Evolutionary conservation across 164 flowering plant species (phyloP).

Genomic region (Chimonanthus praecox): DNA sequence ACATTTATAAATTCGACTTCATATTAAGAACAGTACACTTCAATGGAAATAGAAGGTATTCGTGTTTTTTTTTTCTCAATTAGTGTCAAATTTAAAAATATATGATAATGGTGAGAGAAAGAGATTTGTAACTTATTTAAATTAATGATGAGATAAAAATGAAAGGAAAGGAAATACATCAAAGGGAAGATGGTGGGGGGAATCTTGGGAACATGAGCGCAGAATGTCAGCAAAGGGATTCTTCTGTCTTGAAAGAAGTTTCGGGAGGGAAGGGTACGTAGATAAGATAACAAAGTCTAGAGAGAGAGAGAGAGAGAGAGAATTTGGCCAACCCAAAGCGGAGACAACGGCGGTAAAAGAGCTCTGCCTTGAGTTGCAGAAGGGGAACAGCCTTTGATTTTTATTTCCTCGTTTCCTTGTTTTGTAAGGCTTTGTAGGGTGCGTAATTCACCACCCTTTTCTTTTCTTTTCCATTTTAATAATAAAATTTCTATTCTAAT

Average conservation of each 20-base stretch:
- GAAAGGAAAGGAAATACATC: too few species aligned
- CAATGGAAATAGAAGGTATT: too few species aligned
- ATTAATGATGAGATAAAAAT: too few species aligned
- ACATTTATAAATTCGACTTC: too few species aligned
- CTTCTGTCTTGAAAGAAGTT: constrained; percentile 42
- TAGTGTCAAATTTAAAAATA: too few species aligned
- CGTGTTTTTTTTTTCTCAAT: too few species aligned
- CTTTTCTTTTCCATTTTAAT: background rate
- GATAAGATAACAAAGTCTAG: background rate
- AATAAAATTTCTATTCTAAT: background rate
- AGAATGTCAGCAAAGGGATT: constrained; percentile 66
- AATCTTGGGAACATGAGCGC: constrained; percentile 55
- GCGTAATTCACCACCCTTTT: background rate
- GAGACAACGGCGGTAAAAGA: constrained; percentile 81
- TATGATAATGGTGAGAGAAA: too few species aligned
- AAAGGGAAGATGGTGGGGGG: constrained; percentile 6
- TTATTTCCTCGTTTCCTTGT: constrained; percentile 9
- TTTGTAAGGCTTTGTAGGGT: background rate
- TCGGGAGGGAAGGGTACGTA: constrained; percentile 29
- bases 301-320: background rate
- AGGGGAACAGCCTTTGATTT: constrained; percentile 52
- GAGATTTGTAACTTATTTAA: too few species aligned
- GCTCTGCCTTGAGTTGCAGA: constrained; percentile 53
- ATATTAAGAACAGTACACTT: too few species aligned
- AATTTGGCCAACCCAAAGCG: constrained; percentile 36